A percentile compares a stretch with the other conserved stretches of the same genome.
Conservation (phyloP, 768 basidiomycete genomes). For the Russula vinacea region DNA sequence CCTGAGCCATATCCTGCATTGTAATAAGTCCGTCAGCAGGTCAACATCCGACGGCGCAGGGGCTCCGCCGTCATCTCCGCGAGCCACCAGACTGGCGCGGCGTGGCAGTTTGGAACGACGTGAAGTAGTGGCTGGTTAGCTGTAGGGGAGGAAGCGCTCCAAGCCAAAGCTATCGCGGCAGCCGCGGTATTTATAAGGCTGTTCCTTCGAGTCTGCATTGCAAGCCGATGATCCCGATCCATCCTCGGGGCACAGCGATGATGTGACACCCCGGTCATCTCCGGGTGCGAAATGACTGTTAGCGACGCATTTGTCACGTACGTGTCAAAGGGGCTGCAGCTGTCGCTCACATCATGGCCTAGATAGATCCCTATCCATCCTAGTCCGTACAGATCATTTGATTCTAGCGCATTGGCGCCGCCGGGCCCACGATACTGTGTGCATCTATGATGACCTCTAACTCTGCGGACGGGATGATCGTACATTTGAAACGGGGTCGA, state of each 20-base stretch:
- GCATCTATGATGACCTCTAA: constrained; percentile 37
- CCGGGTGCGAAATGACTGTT: constrained; percentile 37
- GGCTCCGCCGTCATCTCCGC: background rate
- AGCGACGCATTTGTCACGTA: background rate
- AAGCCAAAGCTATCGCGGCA: background rate
- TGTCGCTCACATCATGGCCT: constrained; percentile 41
- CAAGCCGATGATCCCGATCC: constrained; percentile 38
- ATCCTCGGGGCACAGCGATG: constrained; percentile 36
- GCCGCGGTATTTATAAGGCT: background rate
- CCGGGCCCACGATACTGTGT: constrained; percentile 32
- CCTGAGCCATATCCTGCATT: background rate
- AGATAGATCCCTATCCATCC: constrained; percentile 42
- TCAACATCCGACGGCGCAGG: too few species aligned
- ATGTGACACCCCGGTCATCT: constrained; percentile 39
- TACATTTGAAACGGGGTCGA: constrained; percentile 35
- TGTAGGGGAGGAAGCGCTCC: background rate
- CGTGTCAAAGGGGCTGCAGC: constrained; percentile 19
- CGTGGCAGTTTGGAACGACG: background rate
- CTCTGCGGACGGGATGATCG: constrained; percentile 37
- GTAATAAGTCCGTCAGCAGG: background rate
- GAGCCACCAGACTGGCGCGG: background rate
- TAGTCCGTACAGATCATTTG: constrained; percentile 40
- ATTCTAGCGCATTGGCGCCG: constrained; percentile 6
- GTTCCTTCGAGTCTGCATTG: constrained; percentile 33
- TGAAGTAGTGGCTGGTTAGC: background rate